A percentile compares a stretch with the other conserved stretches of the same genome.
These are phyloP conservation scores for Dentiscutata heterogama DNA, from an alignment of 371 early-diverging fungal genomes.

Conservation along the genomic window DNA sequence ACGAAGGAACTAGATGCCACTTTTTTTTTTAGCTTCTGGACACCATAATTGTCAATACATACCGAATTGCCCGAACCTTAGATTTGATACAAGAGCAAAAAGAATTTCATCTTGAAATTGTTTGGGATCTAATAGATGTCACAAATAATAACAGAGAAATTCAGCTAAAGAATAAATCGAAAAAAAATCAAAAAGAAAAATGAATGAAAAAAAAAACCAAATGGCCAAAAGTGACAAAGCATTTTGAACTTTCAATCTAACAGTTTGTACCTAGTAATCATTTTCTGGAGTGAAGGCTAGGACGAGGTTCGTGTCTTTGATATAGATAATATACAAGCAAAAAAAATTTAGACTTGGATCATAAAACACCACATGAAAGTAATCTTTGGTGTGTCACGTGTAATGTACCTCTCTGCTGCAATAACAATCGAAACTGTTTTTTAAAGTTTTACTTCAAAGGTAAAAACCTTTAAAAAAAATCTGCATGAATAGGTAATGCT, in stretches of 20 bases:
- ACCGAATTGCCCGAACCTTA: background rate
- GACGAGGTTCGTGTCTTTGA: background rate
- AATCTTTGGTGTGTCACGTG: too few species aligned
- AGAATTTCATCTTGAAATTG: background rate
- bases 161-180: background rate
- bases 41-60: conserved; percentile 45
- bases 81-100: too few species aligned
- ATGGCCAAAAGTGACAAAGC: background rate
- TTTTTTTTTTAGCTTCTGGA: conserved; percentile 50
- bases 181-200: background rate
- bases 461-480: too few species aligned
- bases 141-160: background rate
- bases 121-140: background rate
- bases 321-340: background rate
- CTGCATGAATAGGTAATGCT: too few species aligned
- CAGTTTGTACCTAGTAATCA: background rate
- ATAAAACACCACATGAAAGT: too few species aligned
- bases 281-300: background rate
- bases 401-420: too few species aligned
- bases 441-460: too few species aligned
- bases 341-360: too few species aligned
- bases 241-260: background rate
- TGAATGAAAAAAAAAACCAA: background rate
- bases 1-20: conserved; percentile 46
- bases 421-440: too few species aligned